Percentiles rank a stretch among this genome's conserved stretches.
These are phyloP conservation scores for Kodamaea sp. DNA, from an alignment of 1,139 yeast genomes.

Conservation along the genomic window DNA sequence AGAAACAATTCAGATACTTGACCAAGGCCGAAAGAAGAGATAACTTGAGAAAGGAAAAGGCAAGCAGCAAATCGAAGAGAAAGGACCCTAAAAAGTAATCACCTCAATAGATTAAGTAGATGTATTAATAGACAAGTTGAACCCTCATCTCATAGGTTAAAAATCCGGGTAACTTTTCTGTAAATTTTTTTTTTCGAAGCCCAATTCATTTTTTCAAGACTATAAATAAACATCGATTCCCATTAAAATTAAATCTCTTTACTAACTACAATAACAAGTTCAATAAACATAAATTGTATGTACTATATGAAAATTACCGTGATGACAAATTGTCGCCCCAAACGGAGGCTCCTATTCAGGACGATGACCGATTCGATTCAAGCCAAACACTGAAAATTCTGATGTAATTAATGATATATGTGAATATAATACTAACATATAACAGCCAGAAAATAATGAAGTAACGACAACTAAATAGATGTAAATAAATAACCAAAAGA, in stretches of 20 bases:
- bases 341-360: constrained; percentile 57
- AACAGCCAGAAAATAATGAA: neutral
- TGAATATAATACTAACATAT: constrained; percentile 1
- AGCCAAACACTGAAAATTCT: constrained; percentile 57
- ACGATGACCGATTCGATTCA: constrained; percentile 54
- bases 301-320: constrained; percentile 14
- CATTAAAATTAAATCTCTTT: neutral
- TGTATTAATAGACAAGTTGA: constrained; percentile 2
- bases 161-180: constrained; percentile 14
- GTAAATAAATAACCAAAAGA: neutral
- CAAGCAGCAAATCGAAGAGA: constrained; percentile 18
- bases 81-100: constrained; percentile 12
- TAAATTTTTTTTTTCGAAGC: neutral
- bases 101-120: neutral
- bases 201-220: neutral
- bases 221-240: constrained; percentile 2
- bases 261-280: no score
- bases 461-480: neutral
- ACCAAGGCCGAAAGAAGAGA: constrained; percentile 73
- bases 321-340: constrained; percentile 59
- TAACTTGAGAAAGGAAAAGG: constrained; percentile 57
- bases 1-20: constrained; percentile 84
- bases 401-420: constrained; percentile 18
- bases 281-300: constrained; percentile 7
- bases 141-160: neutral